Base-by-base conservation (phyloP, 2,329 filamentous ascomycete genomes). In the Exophiala mesophila region DNA sequence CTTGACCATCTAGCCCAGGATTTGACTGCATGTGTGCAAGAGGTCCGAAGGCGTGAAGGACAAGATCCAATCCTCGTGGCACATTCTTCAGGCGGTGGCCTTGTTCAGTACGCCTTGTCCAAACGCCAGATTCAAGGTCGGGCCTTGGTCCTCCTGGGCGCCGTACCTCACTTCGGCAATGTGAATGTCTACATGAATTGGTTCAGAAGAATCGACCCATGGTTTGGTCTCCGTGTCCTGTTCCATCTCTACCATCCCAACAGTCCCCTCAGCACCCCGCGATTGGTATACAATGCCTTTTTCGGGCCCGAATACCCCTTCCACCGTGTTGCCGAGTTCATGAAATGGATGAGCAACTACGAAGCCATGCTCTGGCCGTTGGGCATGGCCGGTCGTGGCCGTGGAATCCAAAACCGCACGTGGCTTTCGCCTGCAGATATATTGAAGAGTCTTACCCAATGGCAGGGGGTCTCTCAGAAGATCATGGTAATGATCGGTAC, bases 361-460 rank as follows among this genome's bases (percentile, higher is more conserved):
- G 74, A 78, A 53, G 72, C 66, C 47, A 72, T 73, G 54, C 52
- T 67, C 21, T 78, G 73, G 74, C 68, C 72, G 0, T 42, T 72
- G 24, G 69, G 70, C 38, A 72, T 75, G 61, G 47, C 21, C n/a
- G 18, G 30, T 39, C 33, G 44, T 16, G 24, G 15, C 7, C 17
- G 12, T 33, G 39, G 8, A 18, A 28, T 39, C 15, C 13, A 26
- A 26, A 43, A 17, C 10, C 9, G 36, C 5, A 29, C 16, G 4
- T 47, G 44, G 44, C 30, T 47, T 8, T 28, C 29, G 12, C 8
- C 34, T 6, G 19, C 7, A 15, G 44, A 43, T 32, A 44, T 47
- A 13, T 13, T 47, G 13, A 19, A 17, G n/a, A 39, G 36, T 23
- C 44, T 49, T 18, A 12, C 16, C 17, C 62, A 65, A 10, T 62